Base-by-base conservation (phyloP, 176 grass and related monocot genomes). In the Chloris gayana region DNA sequence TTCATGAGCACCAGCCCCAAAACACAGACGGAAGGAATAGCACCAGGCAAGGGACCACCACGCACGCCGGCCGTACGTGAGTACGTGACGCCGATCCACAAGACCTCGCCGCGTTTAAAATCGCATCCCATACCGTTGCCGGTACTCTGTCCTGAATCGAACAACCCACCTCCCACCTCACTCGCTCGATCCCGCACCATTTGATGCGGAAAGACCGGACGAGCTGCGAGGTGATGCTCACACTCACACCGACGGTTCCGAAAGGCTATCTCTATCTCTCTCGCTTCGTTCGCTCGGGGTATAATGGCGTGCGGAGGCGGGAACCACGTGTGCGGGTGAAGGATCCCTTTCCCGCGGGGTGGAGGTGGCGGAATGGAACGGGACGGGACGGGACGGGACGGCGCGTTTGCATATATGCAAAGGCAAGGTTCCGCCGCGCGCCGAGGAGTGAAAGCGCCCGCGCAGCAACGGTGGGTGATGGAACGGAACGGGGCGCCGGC, bases 331-430 rank as follows among this genome's bases (percentile, higher is more conserved):
- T 33, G 70, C 18, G 56, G 87, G 77, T 89, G 0, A 59, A 45
- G 65, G 29, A 66, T 89, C 58, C 50, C 64, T 85, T 33, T 85
- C 82, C 3, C 30, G 35, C 47, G 4, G 9, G 82, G 72, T 89
- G 31, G 35, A 9, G 73, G n/a, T n/a, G 21, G 50, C 7, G 18
- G n/a, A 50, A 5, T 5, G 56, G 22, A 24, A n/a, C 8, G 56
- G n/a, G 26, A 59, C n/a, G n/a, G n/a, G n/a, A n/a, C n/a, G n/a
- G n/a, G n/a, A n/a, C n/a, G n/a, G n/a, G n/a, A n/a, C n/a, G n/a
- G n/a, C n/a, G n/a, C 56, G 4, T 11, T 65, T 65, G 80, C 69
- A 74, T 25, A 37, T 2, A 14, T 26, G 86, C 60, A 9, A 51
- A 30, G 74, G 49, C 32, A 65, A 64, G 45, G 1, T 12, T 31